phyloP scores from a whole-genome alignment of 371 early-diverging fungal species.

The Coemansia sp. region DNA sequence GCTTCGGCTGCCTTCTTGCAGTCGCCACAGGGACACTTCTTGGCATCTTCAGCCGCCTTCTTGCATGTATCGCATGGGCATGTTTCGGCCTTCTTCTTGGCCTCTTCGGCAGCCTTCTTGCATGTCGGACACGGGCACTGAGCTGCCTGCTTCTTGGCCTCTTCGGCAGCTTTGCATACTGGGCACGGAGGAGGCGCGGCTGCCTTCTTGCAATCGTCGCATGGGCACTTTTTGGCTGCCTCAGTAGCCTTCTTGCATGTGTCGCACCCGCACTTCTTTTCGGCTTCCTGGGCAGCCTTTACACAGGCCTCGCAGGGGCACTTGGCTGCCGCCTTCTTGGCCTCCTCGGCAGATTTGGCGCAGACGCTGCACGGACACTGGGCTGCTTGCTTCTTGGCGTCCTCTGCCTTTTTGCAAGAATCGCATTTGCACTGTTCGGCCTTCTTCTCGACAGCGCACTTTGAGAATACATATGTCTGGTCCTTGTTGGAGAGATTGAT shows the following conservation, averaged over 20 bases:
- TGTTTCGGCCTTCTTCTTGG: constrained; percentile 14
- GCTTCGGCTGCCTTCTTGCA: constrained; percentile 13
- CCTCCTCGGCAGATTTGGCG: constrained; percentile 33
- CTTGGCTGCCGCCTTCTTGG: constrained; percentile 38
- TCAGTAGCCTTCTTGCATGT: constrained; percentile 19
- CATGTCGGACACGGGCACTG: constrained; percentile 12
- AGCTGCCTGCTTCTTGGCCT: constrained; percentile 17
- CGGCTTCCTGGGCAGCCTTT: constrained; percentile 26
- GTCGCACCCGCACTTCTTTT: constrained; percentile 28
- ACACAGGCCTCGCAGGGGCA: constrained; percentile 29
- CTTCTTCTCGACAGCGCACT: constrained; percentile 39
- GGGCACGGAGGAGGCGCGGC: constrained; percentile 12
- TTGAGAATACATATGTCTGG: constrained; percentile 40
- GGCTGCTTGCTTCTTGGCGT: constrained; percentile 35
- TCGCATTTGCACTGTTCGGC: constrained; percentile 35
- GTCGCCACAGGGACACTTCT: constrained; percentile 11
- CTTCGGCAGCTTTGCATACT: constrained; percentile 18
- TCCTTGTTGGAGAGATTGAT: constrained; percentile 48
- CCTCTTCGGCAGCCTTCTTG: constrained; percentile 12
- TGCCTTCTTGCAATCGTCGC: constrained; percentile 23
- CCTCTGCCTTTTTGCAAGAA: constrained; percentile 38
- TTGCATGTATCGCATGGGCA: constrained; percentile 16
- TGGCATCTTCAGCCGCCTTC: constrained; percentile 14
- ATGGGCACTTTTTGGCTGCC: constrained; percentile 31
- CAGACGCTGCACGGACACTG: constrained; percentile 33